Conservation (phyloP, 1,284 basidiomycete species). For the Puccinia novopanici region DNA sequence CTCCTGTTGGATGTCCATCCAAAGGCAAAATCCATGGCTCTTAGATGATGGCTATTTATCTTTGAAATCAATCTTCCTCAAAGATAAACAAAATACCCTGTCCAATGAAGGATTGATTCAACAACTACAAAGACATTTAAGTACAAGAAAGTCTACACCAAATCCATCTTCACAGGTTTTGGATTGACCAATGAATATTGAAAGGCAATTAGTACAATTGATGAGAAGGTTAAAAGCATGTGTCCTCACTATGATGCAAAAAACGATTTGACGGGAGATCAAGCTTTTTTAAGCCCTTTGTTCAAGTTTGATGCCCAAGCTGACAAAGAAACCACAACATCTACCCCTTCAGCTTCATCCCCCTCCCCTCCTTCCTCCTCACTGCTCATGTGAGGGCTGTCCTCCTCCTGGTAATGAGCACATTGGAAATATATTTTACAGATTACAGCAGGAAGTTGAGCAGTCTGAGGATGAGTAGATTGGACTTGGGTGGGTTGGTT, state of each 20-base stretch:
- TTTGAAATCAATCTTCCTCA: not conserved
- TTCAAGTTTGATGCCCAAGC: not conserved
- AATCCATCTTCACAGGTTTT: not conserved
- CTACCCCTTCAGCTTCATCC: too few relatives aligned
- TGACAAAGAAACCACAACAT: too few relatives aligned
- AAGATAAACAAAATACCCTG: not conserved
- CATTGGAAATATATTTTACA: too few relatives aligned
- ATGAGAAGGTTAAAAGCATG: not conserved
- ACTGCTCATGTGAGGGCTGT: too few relatives aligned
- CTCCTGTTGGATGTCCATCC: not conserved
- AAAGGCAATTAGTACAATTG: too few relatives aligned
- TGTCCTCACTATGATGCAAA: not conserved
- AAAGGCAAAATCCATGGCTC: not conserved
- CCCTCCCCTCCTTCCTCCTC: too few relatives aligned
- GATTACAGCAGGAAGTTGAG: too few relatives aligned
- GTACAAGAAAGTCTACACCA: too few relatives aligned
- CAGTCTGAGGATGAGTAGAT: too few relatives aligned
- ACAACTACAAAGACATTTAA: not conserved
- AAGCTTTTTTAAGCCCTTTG: not conserved
- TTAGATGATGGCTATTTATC: not conserved
- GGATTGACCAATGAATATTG: too few relatives aligned
- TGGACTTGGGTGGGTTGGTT: too few relatives aligned
- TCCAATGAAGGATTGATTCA: constrained; percentile 8
- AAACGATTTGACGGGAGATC: not conserved
- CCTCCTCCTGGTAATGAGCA: too few relatives aligned